Evolutionary conservation across 139 green algal species (phyloP).

Genomic region (Micractinium sp.): DNA sequence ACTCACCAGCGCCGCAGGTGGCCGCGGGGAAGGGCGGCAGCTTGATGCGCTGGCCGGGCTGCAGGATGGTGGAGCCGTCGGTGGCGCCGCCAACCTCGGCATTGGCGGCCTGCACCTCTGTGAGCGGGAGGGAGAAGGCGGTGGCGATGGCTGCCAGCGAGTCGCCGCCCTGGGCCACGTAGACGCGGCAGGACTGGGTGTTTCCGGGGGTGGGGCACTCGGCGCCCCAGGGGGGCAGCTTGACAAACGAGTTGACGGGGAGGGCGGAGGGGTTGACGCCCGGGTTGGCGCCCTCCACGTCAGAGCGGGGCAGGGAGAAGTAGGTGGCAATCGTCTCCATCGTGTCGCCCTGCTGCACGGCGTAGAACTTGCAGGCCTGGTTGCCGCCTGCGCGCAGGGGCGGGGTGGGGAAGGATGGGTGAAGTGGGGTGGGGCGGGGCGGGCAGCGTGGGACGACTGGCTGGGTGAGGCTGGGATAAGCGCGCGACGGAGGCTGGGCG

Average conservation of each 20-base stretch:
- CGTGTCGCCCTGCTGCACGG: slow-evolving; percentile 42
- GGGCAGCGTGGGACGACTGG: too few relatives aligned
- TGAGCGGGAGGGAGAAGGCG: slow-evolving; percentile 15
- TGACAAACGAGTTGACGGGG: slow-evolving; percentile 24
- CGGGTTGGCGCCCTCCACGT: slow-evolving; percentile 25
- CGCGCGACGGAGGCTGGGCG: too few relatives aligned
- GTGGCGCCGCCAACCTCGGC: neutral
- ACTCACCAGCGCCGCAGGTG: slow-evolving; percentile 33
- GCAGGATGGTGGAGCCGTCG: slow-evolving; percentile 18
- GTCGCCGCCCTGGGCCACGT: slow-evolving; percentile 34
- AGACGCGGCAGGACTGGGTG: slow-evolving; percentile 33
- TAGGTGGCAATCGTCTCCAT: slow-evolving; percentile 28
- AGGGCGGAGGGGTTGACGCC: neutral
- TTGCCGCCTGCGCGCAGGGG: neutral
- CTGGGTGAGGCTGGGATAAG: too few relatives aligned
- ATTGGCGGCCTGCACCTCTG: slow-evolving; percentile 20
- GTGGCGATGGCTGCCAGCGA: slow-evolving; percentile 36
- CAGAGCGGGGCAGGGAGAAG: slow-evolving; percentile 25
- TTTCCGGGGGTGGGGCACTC: slow-evolving; percentile 11
- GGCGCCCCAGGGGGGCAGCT: slow-evolving; percentile 35
- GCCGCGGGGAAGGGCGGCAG: slow-evolving; percentile 37
- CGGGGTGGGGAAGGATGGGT: too few relatives aligned
- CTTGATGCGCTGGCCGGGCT: slow-evolving; percentile 34
- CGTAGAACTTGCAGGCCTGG: slow-evolving; percentile 39
- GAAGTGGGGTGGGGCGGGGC: too few relatives aligned